These are phyloP conservation scores for Pythium vanterpoolii DNA, from an alignment of 352 stramenopile species.

Conservation along the genomic window DNA sequence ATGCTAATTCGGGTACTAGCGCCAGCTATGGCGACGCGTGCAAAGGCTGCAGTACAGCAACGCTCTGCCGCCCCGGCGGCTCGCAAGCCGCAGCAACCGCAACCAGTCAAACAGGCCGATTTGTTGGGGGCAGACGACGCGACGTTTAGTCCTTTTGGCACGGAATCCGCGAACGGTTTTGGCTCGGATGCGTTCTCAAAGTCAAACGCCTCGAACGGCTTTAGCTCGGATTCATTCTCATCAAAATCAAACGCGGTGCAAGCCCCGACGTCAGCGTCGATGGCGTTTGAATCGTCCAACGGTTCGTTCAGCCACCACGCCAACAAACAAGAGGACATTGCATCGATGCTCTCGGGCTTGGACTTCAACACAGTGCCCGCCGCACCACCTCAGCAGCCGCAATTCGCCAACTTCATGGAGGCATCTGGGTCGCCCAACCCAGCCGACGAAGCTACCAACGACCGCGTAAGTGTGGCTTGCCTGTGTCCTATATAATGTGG, in stretches of 20 bases:
- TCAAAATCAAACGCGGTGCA: conserved; percentile 16
- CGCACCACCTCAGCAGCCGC: conserved; percentile 17
- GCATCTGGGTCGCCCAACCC: conserved; percentile 21
- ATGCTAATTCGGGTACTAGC: conserved; percentile 26
- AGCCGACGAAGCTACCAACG: conserved; percentile 26
- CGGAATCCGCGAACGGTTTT: conserved; percentile 12
- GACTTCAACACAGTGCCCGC: conserved; percentile 54
- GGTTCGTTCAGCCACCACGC: background rate
- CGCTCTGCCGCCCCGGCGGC: conserved; percentile 11
- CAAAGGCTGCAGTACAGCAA: conserved; percentile 38
- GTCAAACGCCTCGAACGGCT: conserved; percentile 12
- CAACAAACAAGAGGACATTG: conserved; percentile 48
- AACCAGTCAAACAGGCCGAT: conserved; percentile 12
- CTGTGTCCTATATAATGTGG: background rate
- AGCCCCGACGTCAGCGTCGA: conserved; percentile 5
- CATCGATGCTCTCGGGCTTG: conserved; percentile 71
- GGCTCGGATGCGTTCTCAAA: conserved; percentile 14
- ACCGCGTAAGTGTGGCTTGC: conserved; percentile 22
- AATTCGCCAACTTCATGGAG: conserved; percentile 22
- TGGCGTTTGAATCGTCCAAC: conserved; percentile 7
- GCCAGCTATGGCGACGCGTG: conserved; percentile 41
- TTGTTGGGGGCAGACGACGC: conserved; percentile 13
- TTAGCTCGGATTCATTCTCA: conserved; percentile 15
- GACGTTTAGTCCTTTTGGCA: conserved; percentile 25
- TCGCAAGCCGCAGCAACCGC: conserved; percentile 9